Base-by-base conservation (phyloP, 2,329 filamentous ascomycete species). In the Sphaceloma murrayae region DNA sequence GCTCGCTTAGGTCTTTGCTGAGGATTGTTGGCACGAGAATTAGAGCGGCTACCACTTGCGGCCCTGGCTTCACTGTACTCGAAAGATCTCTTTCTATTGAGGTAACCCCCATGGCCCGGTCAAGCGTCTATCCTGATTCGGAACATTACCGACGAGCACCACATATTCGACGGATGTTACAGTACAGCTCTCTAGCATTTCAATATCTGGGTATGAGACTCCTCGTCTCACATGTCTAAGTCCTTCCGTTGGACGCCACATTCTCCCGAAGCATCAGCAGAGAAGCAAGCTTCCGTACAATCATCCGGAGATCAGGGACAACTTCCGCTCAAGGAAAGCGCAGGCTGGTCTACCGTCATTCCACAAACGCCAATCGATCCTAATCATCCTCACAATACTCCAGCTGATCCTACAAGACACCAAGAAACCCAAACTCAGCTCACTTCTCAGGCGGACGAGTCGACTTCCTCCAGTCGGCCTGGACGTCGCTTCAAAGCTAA, bases 401-500 rank as follows among this genome's bases (percentile, higher is more conserved):
- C 24, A 26, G 13, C 36, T 8, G 17, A 18, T 24, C 17, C 18
- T 27, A 26, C 27, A 13, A 22, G 5, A 13, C 36, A 40, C 13
- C 16, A 17, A 22, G 16, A 13, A 22, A 22, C n/a, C 24, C 19
- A 29, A 18, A 9, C 36, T n/a, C 30, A 7, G 17, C 24, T 16
- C 22, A 16, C 36, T 7, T 16, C n/a, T 18, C 36, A 40, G 36
- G 36, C 40, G 40, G 40, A 43, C 40, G 40, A 43, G 27, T 38
- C 36, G n/a, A 31, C 49, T 27, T 45, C 32, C 22, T 16, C 29
- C 24, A 26, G 43, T 34, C 51, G 51, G 18, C 50, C 52, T 13
- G 55, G 53, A 5, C 53, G 56, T 5, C 58, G 57, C 43, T 51
- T 57, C 11, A 63, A 61, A 49, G 82, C 82, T 10, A 85, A 91